Base-by-base conservation (phyloP, 352 stramenopile species). In the Phytopythium litorale region DNA sequence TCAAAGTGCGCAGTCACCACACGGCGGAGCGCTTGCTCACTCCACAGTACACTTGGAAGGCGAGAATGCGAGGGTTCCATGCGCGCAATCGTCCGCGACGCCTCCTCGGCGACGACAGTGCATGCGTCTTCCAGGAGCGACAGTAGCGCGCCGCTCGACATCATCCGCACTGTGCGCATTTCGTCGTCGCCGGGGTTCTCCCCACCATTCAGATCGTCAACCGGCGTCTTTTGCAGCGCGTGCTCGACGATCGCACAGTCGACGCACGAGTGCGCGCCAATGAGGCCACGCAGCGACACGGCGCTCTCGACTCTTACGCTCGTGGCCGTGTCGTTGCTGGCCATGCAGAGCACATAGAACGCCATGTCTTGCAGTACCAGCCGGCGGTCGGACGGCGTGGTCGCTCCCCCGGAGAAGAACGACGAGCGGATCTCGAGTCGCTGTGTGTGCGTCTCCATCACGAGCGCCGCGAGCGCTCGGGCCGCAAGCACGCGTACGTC, bases 111-210 rank as follows among this genome's bases (percentile, higher is more conserved):
- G 4, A 91, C 79, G 56, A 80, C 51, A 1, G 66, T 50, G 5
- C 71, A 57, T 1, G 70, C 52, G 51, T 91, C 82, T 43, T 91
- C 82, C 33, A 91, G 62, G 13, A 91, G 68, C 11, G 81, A 81
- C 11, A 91, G 60, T 48, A 89, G 32, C 2, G 75, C 67, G 4
- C 82, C 82, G 32, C 78, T 91, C 5, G 82, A 78, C 64, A 89
- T 77, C 82, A 91, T 88, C 5, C 68, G 66, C 4, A 73, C 56
- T 8, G 67, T 87, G 16, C 79, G 75, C 48, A 75, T 70, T 13
- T 72, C 71, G 32, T 76, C 61, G 23, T 75, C 57, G 8, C 65
- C 62, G 64, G 78, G 69, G 42, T 73, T 76, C 76, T 75, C 28
- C 78, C 42, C n/a, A 3, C n/a, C 32, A 6, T 30, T n/a, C 19